Evolutionary conservation across 208 protist species (phyloP), one percentile per base, ranked within the genome.

Genomic region (Acanthamoeba castellanii): DNA sequence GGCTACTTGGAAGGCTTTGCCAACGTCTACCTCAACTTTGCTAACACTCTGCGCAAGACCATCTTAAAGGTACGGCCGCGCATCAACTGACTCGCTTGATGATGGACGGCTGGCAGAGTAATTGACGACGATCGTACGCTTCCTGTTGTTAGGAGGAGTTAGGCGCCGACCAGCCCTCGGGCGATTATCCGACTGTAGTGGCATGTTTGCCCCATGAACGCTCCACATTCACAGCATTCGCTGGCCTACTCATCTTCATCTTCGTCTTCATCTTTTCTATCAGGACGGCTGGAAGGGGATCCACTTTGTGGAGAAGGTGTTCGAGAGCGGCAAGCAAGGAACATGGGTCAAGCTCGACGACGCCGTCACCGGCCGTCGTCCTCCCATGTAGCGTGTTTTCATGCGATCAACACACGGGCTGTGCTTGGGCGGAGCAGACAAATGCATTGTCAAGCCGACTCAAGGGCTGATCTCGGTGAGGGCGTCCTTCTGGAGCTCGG

Each of bases 1-100:
- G 70, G 70, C 70, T 78, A 78, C 30, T 22, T 78, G 70, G 70
- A 78, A 14, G 70, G 14, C 37, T 78, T 78, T 45, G 70, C 70
- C 70, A 78, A 78, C 70, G 70, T 78, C 34, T 78, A 78, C 37
- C 70, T 78, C 70, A 78, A 78, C 70, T 78, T 78, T 78, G 70
- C 70, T 14, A 78, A 78, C 37, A 45, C 70, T 27, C 16, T 78
- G 9, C 70, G 70, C 70, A 3, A 25, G 34, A 34, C 34, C 30
- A 22, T 47, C 16, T 14, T 47, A 18, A 78, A 78, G 70, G 61
- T 70, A 70, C n/a, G 66, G 11, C 22, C 7, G 45, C 45, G 45
- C 45, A 47, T 11, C 45, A 47, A 47, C 45, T 11, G 7, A 47
- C 45, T 42, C n/a, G 25, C 61, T 70, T 3, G 61, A 0, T n/a